These are phyloP conservation scores for Nothophoma quercina DNA, from an alignment of 2,329 filamentous ascomycete genomes.

Conservation along the genomic window DNA sequence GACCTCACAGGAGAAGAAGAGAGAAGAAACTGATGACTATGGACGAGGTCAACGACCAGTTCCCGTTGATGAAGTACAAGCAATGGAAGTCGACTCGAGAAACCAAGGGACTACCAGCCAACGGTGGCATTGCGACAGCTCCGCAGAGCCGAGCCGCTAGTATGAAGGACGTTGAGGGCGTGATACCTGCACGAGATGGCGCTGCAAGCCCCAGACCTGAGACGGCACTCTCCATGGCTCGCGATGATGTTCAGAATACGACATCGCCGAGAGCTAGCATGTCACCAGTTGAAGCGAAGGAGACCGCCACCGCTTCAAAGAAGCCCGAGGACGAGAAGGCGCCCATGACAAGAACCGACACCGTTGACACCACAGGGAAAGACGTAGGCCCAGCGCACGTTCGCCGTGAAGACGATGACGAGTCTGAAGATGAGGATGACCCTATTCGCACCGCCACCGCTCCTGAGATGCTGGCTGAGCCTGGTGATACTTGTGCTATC, in stretches of 20 bases:
- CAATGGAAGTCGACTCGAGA: conserved; percentile 86
- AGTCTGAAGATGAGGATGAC: conserved; percentile 76
- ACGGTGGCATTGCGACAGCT: conserved; percentile 77
- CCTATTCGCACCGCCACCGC: conserved; percentile 84
- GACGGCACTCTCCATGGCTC: conserved; percentile 52
- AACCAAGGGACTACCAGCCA: conserved; percentile 80
- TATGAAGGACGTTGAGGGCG: conserved; percentile 69
- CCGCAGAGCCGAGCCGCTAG: conserved; percentile 77
- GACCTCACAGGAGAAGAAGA: conserved; percentile 82
- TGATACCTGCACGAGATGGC: conserved; percentile 40
- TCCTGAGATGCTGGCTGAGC: conserved; percentile 79
- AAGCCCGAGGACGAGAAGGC: conserved; percentile 22
- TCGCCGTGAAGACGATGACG: conserved; percentile 55
- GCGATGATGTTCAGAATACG: conserved; percentile 50
- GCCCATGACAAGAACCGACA: conserved; percentile 30
- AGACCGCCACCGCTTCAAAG: conserved; percentile 32
- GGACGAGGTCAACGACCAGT: conserved; percentile 98
- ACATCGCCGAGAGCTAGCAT: conserved; percentile 30
- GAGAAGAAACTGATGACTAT: conserved; percentile 99
- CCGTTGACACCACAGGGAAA: conserved; percentile 32
- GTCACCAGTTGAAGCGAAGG: conserved; percentile 24
- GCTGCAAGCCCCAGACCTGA: conserved; percentile 44
- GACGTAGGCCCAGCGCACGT: conserved; percentile 28
- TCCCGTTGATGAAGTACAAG: conserved; percentile 96
- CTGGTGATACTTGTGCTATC: conserved; percentile 94